phyloP scores from a whole-genome alignment of 257 asterid species.

The Penstemon newberryi region DNA sequence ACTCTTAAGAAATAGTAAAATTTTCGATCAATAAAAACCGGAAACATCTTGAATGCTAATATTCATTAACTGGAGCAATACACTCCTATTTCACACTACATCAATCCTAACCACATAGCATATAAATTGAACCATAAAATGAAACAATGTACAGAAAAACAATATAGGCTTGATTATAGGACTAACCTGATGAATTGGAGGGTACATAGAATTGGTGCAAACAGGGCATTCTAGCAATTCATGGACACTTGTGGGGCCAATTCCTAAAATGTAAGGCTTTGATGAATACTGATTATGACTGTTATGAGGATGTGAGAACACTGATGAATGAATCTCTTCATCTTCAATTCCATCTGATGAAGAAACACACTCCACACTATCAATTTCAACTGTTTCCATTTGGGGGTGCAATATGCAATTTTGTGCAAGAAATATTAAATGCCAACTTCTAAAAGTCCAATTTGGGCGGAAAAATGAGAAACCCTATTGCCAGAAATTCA shows the following conservation, averaged over 20 bases:
- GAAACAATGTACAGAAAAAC: background rate
- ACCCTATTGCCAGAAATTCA: slow-evolving; percentile 22
- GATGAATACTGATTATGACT: slow-evolving; percentile 32
- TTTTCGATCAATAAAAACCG: too few relatives aligned
- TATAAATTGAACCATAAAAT: background rate
- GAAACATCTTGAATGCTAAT: too few relatives aligned
- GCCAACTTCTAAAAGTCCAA: slow-evolving; percentile 25
- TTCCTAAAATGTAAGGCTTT: slow-evolving; percentile 37
- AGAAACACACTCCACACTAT: slow-evolving; percentile 21
- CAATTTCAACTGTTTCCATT: slow-evolving; percentile 35
- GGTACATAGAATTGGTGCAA: slow-evolving; percentile 69
- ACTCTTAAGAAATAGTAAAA: too few relatives aligned
- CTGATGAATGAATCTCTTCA: slow-evolving; percentile 10
- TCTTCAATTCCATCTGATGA: slow-evolving; percentile 19
- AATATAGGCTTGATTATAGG: background rate
- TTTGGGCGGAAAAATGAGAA: slow-evolving; percentile 22
- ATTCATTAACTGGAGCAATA: too few relatives aligned
- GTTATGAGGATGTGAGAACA: slow-evolving; percentile 25
- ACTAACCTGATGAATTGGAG: slow-evolving; percentile 64
- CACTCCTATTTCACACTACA: too few relatives aligned
- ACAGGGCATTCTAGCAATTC: slow-evolving; percentile 74
- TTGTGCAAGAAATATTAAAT: slow-evolving; percentile 20
- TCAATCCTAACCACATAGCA: background rate
- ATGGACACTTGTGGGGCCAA: slow-evolving; percentile 54
- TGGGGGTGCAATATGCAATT: background rate